Evolutionary conservation across 108 stramenopile genomes (phyloP), one percentile per base, ranked within the genome.

Genomic region (Thalassiosira profunda): DNA sequence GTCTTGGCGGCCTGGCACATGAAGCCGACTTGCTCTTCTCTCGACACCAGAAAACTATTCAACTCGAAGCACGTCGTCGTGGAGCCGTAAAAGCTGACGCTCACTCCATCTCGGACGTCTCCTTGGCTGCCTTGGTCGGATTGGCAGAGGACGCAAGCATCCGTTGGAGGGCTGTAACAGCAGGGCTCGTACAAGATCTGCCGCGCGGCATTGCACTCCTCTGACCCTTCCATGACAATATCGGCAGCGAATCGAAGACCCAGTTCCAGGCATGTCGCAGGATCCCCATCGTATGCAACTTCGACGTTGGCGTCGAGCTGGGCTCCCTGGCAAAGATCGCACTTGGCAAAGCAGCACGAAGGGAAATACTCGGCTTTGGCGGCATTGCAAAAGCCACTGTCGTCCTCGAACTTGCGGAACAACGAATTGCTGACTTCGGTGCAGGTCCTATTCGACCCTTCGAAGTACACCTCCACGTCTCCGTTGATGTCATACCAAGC

Each of bases 1-100:
- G 75, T 46, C 41, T 76, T 76, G 12, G 75, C 75, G 21, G 75
- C 67, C 35, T 76, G 75, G 23, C 75, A 76, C 75, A 76, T 76
- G 62, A 76, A 76, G 21, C 67, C 67, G 12, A 63, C 37, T 42
- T 76, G 67, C 47, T 76, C 75, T 23, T 76, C 75, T 57, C 75
- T 41, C 11, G 61, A 61, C n/a, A 69, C 75, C 54, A 76, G 65
- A 37, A 76, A 76, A 41, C 75, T 76, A 69, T 76, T 76, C 40
- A 76, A 63, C 15, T 76, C 62, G 5, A 46, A 35, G 29, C 75
- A 76, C 30, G 75, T 76, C 52, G 75, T 76, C 6, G 51, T 47
- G 5, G 75, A 67, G 31, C 75, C 75, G 31, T 76, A 76, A 62
- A 76, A 76, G 36, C 35, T 55, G 20, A 69, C 52, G 45, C 40